phyloP scores from a whole-genome alignment of 805 yeast species.

The Grigorovia humatica region DNA sequence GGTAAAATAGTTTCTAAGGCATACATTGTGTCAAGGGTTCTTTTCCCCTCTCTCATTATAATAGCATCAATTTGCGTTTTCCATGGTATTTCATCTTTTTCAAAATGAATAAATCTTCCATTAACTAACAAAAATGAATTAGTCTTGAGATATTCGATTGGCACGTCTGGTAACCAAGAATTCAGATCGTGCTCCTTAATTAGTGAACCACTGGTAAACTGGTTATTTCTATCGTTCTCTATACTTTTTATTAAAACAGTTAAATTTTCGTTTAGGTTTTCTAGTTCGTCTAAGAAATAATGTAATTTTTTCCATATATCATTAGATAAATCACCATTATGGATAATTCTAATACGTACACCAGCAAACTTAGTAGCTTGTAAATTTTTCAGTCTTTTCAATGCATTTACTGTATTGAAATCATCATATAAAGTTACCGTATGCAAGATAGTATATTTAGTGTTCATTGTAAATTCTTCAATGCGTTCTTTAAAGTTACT shows the following conservation, averaged over 20 bases:
- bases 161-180: conserved; percentile 22
- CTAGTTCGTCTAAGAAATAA: neutral
- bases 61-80: conserved; percentile 30
- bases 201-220: neutral
- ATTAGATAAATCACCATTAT: conserved; percentile 16
- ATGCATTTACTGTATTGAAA: conserved; percentile 30
- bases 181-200: conserved; percentile 4
- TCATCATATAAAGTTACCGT: conserved; percentile 53
- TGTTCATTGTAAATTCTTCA: conserved; percentile 13
- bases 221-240: neutral
- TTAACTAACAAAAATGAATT: conserved; percentile 38
- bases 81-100: conserved; percentile 15
- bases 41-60: conserved; percentile 37
- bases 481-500: conserved; percentile 12
- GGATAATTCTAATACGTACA: conserved; percentile 33
- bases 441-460: conserved; percentile 19
- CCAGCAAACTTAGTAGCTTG: conserved; percentile 22
- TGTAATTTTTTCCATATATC: conserved; percentile 16
- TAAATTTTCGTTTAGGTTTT: neutral
- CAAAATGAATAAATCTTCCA: conserved; percentile 41
- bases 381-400: conserved; percentile 35
- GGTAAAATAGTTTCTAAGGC: conserved; percentile 19
- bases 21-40: conserved; percentile 32
- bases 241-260: neutral
- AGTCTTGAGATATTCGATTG: conserved; percentile 16